Conservation (phyloP, 495 filamentous ascomycete genomes). For the Daldinia grandis region DNA sequence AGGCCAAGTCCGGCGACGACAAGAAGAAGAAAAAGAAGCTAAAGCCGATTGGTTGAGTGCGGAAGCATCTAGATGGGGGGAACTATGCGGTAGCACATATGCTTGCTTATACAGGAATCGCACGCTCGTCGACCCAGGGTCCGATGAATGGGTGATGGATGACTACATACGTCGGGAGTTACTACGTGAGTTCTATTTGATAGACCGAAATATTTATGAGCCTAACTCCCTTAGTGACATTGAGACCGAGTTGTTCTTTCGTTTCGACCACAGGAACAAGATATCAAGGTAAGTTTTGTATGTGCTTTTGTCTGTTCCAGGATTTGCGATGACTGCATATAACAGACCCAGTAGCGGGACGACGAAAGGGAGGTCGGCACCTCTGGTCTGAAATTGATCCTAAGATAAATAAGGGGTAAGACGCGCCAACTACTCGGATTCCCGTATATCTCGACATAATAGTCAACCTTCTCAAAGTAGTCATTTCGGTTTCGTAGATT, state of each 20-base stretch:
- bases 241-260: constrained; percentile 21
- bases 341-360: constrained; percentile 10
- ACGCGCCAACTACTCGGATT: neutral
- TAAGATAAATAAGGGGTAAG: neutral
- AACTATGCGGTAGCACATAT: neutral
- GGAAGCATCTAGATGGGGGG: neutral
- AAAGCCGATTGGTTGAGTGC: constrained; percentile 59
- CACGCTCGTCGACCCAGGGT: constrained; percentile 12
- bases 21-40: constrained; percentile 97
- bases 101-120: constrained; percentile 8
- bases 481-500: constrained; percentile 20
- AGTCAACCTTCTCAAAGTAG: neutral
- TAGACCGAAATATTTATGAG: constrained; percentile 44
- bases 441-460: neutral
- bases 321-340: constrained; percentile 30
- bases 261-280: neutral
- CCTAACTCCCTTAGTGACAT: constrained; percentile 49
- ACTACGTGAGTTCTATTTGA: constrained; percentile 48
- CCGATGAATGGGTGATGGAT: constrained; percentile 6
- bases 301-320: constrained; percentile 7
- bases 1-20: constrained; percentile 64
- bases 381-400: neutral
- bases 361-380: neutral
- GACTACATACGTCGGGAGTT: constrained; percentile 10
- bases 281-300: constrained; percentile 34